These are phyloP conservation scores for Melocanna baccifera DNA, from an alignment of 176 grass and related monocot genomes.

Conservation along the genomic window DNA sequence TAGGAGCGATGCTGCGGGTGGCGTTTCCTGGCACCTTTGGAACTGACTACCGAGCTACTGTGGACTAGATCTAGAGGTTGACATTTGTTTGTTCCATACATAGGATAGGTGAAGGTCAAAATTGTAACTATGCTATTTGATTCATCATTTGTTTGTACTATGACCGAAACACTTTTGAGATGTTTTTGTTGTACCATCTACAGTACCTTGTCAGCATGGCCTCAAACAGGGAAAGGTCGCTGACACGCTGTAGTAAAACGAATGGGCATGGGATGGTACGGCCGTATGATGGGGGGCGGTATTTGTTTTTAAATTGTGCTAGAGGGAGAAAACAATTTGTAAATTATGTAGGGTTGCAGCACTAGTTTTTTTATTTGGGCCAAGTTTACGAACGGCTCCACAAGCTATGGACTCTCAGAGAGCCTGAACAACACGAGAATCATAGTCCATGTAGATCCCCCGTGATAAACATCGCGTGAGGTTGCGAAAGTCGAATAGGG, in stretches of 20 bases:
- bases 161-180: background rate
- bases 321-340: too few relatives aligned
- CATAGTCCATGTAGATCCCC: background rate
- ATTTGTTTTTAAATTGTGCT: too few relatives aligned
- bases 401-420: background rate
- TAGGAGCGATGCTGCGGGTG: background rate
- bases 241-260: too few relatives aligned
- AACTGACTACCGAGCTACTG: constrained; percentile 21
- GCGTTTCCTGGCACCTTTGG: background rate
- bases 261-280: too few relatives aligned
- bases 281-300: too few relatives aligned
- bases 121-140: constrained; percentile 23
- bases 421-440: background rate
- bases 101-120: constrained; percentile 29
- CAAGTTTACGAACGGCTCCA: background rate
- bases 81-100: constrained; percentile 24
- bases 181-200: constrained; percentile 39
- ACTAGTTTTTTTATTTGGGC: background rate
- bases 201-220: background rate
- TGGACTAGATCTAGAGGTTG: background rate
- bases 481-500: background rate
- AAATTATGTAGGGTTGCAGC: background rate
- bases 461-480: background rate
- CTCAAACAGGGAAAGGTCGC: too few relatives aligned
- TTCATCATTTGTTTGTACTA: constrained; percentile 30